phyloP scores from a whole-genome alignment of 768 basidiomycete genomes.

The Gyrodon lividus region DNA sequence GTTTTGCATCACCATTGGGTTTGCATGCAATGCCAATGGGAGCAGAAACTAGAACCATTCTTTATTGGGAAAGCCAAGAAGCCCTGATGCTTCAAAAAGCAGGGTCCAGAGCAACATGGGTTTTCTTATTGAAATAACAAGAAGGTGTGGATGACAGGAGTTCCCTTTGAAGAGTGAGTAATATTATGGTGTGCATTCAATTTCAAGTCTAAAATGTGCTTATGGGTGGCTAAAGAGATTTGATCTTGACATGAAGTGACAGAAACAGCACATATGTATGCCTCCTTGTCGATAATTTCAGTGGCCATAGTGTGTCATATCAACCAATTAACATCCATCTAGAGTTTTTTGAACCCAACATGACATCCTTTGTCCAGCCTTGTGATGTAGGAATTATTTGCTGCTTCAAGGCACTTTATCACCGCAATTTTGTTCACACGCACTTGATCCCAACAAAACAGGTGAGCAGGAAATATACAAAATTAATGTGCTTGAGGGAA shows the following conservation, averaged over 20 bases:
- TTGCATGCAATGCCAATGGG: conserved; percentile 18
- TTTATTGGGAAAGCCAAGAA: conserved; percentile 35
- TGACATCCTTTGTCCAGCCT: too few species aligned
- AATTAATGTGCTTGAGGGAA: too few species aligned
- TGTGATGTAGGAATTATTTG: too few species aligned
- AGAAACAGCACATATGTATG: conserved; percentile 13
- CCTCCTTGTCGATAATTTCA: conserved; percentile 9
- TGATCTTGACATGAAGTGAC: conserved; percentile 15
- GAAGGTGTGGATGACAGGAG: conserved; percentile 41
- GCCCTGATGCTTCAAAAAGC: conserved; percentile 34
- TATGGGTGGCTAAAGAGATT: conserved; percentile 26
- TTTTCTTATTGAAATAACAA: conserved; percentile 39
- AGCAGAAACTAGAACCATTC: conserved; percentile 30
- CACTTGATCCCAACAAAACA: too few species aligned
- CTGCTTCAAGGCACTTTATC: too few species aligned
- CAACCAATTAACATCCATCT: conserved; percentile 2
- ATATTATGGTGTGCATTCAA: neutral
- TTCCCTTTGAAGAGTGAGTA: conserved; percentile 33
- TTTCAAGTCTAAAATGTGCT: neutral
- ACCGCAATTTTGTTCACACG: too few species aligned
- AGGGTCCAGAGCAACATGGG: conserved; percentile 19
- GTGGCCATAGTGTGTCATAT: conserved; percentile 1
- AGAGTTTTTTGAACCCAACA: neutral
- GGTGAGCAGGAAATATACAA: too few species aligned
- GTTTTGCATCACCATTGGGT: conserved; percentile 10